These are phyloP conservation scores for Kwoniella sp. DNA, from an alignment of 768 basidiomycete species.

Conservation along the genomic window DNA sequence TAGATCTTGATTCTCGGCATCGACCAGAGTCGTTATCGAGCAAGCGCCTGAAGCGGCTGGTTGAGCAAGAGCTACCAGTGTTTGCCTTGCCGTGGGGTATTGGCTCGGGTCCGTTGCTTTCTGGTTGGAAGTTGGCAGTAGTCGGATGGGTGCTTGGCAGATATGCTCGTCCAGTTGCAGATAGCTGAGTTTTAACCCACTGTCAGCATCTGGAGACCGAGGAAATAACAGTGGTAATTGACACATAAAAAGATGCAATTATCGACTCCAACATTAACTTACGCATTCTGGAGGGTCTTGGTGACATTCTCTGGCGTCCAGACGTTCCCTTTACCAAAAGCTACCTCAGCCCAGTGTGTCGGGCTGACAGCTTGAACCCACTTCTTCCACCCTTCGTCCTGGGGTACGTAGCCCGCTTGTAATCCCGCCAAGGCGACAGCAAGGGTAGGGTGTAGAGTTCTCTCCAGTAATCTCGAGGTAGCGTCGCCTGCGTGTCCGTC, in stretches of 20 bases:
- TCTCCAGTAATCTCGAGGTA: conserved; percentile 81
- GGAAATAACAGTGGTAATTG: neutral
- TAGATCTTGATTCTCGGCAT: conserved; percentile 76
- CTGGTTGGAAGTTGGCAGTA: conserved; percentile 58
- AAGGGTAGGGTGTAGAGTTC: conserved; percentile 80
- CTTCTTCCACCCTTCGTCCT: conserved; percentile 2
- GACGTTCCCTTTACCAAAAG: neutral
- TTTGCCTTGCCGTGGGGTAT: conserved; percentile 61
- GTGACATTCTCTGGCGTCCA: conserved; percentile 38
- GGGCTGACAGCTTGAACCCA: conserved; percentile 28
- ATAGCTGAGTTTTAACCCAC: conserved; percentile 73
- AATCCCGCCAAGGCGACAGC: conserved; percentile 67
- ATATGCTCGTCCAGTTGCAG: conserved; percentile 82
- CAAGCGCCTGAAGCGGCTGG: conserved; percentile 91
- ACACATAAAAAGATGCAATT: neutral
- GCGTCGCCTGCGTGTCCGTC: conserved; percentile 72
- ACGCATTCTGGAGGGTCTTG: conserved; percentile 35
- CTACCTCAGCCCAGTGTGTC: conserved; percentile 13
- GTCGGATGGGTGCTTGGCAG: conserved; percentile 71
- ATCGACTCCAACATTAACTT: conserved; percentile 15
- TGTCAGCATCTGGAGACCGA: too few relatives aligned
- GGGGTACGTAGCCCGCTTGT: conserved; percentile 35
- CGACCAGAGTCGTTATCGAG: conserved; percentile 83
- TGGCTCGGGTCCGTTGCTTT: conserved; percentile 5
- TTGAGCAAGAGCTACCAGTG: conserved; percentile 60